Base-by-base conservation (phyloP, 345 rosid species). In the Camelina hispida region DNA sequence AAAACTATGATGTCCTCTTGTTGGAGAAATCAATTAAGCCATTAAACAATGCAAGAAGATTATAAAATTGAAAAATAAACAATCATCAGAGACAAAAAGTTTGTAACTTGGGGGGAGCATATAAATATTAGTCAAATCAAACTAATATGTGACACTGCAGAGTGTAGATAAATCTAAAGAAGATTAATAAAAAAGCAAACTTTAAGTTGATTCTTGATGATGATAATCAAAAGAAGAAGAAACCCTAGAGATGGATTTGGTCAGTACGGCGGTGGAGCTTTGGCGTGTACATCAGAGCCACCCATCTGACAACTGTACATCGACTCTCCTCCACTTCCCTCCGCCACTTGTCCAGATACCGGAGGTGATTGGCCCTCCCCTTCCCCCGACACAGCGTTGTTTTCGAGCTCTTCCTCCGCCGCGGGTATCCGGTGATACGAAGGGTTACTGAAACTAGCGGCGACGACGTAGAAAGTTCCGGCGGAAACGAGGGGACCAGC, bases 371-470 rank as follows among this genome's bases (percentile, higher is more conserved):
- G 87, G 12, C 84, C 84, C 40, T 79, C 85, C 11, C 86, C 85
- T 17, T 85, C 90, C 32, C 63, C 78, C 0, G 88, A 73, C 37
- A 34, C 37, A 7, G 37, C 7, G 37, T 54, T 62, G 55, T 84
- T 82, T 4, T 60, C 2, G 28, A 25, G 77, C 52, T 34, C 37
- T 34, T 87, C 89, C 30, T 79, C 90, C 44, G 28, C 81, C 5
- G 53, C 67, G 0, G 84, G 79, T 50, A 94, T 52, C 44, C 91
- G 82, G 66, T 89, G 89, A 62, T 83, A 91, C 0, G 87, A 79
- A 1, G 98, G 96, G 69, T 83, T 86, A 58, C 78, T 91, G 38
- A 94, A 88, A 58, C 96, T 81, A 23, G 97, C 88, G 5, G 96
- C 96, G 11, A 94, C 75, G n/a, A 94, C 81, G 75, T 79, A 87